phyloP scores from a whole-genome alignment of 108 stramenopile species.

The Fragilaria radians region DNA sequence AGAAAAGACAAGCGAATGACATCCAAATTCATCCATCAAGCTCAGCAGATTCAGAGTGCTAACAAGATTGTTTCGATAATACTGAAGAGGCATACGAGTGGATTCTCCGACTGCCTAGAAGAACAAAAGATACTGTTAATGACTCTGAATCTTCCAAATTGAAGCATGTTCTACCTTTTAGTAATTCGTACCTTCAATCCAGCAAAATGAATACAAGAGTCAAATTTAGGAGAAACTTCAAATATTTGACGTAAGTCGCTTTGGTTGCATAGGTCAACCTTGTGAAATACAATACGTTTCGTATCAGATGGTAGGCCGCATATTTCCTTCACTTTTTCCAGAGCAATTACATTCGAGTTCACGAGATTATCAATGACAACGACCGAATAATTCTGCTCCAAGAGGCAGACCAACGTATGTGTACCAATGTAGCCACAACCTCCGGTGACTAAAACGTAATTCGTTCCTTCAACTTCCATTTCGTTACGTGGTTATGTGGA shows the following conservation, averaged over 20 bases:
- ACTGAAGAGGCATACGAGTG: conserved; percentile 82
- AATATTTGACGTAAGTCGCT: conserved; percentile 61
- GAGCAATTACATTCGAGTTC: conserved; percentile 60
- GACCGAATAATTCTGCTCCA: conserved; percentile 76
- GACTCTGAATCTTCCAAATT: neutral
- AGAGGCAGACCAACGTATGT: conserved; percentile 92
- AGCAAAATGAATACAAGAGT: conserved; percentile 96
- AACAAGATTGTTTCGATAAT: conserved; percentile 92
- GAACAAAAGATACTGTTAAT: neutral
- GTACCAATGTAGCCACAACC: conserved; percentile 98
- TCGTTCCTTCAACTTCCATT: neutral
- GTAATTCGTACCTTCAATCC: conserved; percentile 91
- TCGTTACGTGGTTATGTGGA: too few relatives aligned
- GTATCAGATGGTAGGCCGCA: conserved; percentile 27
- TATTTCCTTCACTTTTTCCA: conserved; percentile 74
- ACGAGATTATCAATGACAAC: conserved; percentile 82
- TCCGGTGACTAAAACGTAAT: conserved; percentile 85
- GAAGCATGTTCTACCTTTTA: conserved; percentile 6
- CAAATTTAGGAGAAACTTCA: conserved; percentile 61
- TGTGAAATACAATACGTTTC: conserved; percentile 57
- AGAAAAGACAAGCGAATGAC: conserved; percentile 89
- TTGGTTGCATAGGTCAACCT: conserved; percentile 72
- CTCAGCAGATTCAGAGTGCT: conserved; percentile 79
- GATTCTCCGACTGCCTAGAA: conserved; percentile 91
- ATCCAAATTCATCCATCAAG: conserved; percentile 86